phyloP scores from a whole-genome alignment of 257 asterid genomes.

The Nicotiana noctiflora region DNA sequence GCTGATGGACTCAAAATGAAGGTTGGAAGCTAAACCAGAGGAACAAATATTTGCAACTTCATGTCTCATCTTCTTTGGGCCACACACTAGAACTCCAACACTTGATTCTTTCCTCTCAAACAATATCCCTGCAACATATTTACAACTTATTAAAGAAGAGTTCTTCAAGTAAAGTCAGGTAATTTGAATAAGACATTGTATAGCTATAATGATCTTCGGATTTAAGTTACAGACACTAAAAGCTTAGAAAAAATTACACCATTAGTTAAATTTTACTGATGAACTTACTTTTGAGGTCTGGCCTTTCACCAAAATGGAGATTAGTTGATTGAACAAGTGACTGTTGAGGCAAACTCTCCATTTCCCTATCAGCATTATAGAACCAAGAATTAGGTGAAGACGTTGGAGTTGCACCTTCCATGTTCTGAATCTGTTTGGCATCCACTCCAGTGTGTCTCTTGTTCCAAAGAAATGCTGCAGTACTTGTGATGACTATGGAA shows the following conservation, averaged over 20 bases:
- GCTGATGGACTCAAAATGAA: constrained; percentile 76
- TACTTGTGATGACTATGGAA: constrained; percentile 33
- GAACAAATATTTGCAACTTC: constrained; percentile 71
- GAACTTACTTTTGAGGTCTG: constrained; percentile 65
- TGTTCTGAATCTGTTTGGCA: constrained; percentile 39
- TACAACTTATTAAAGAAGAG: neutral
- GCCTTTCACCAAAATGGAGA: constrained; percentile 71
- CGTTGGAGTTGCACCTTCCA: constrained; percentile 55
- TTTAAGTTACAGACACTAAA: neutral
- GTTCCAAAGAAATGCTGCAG: constrained; percentile 46
- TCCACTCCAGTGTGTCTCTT: constrained; percentile 38
- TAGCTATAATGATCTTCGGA: too few species aligned
- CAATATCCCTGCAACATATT: constrained; percentile 33
- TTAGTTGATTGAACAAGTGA: constrained; percentile 38
- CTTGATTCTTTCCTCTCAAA: constrained; percentile 56
- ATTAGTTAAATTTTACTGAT: neutral
- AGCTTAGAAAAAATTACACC: neutral
- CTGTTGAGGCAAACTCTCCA: constrained; percentile 67
- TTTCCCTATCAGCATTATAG: constrained; percentile 53
- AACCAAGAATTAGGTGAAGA: constrained; percentile 49
- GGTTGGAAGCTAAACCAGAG: constrained; percentile 56
- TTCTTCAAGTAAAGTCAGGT: too few species aligned
- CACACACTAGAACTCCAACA: constrained; percentile 72
- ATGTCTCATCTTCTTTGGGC: constrained; percentile 70
- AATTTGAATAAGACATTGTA: neutral